Evolutionary conservation across 2,329 filamentous ascomycete genomes (phyloP).

Genomic region (Berkeleyomyces basicola): DNA sequence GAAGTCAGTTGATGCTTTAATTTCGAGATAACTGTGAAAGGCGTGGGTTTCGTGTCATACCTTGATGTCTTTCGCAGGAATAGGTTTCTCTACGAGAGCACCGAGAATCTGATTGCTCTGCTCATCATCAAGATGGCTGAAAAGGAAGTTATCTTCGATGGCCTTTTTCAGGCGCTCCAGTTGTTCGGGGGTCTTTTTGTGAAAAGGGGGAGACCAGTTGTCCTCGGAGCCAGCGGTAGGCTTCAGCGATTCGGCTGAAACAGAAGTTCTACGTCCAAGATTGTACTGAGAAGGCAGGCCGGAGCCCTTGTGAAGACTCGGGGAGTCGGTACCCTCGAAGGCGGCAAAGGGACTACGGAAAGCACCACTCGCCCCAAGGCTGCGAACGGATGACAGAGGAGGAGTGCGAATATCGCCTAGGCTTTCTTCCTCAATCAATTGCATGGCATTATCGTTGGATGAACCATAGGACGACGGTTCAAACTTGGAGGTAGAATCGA

Average conservation of each 20-base stretch:
- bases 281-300: slow-evolving; percentile 87
- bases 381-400: slow-evolving; percentile 37
- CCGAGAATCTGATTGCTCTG: slow-evolving; percentile 75
- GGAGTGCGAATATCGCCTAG: slow-evolving; percentile 62
- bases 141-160: slow-evolving; percentile 82
- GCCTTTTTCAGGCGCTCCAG: slow-evolving; percentile 60
- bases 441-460: slow-evolving; percentile 25
- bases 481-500: slow-evolving; percentile 37
- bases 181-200: slow-evolving; percentile 72
- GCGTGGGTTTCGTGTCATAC: slow-evolving; percentile 22
- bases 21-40: neutral
- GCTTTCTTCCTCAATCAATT: slow-evolving; percentile 62
- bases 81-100: slow-evolving; percentile 84
- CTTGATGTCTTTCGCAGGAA: slow-evolving; percentile 75
- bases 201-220: slow-evolving; percentile 77
- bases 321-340: slow-evolving; percentile 29
- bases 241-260: slow-evolving; percentile 91
- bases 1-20: neutral
- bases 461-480: slow-evolving; percentile 20
- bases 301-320: slow-evolving; percentile 37
- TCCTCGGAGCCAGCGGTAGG: slow-evolving; percentile 69
- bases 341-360: slow-evolving; percentile 35
- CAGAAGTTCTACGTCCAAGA: slow-evolving; percentile 80
- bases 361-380: neutral
- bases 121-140: slow-evolving; percentile 87